Percentiles rank a stretch among this genome's conserved stretches.
Conservation (phyloP, 2,329 filamentous ascomycete species). For the Dothiorella sarmentorum region DNA sequence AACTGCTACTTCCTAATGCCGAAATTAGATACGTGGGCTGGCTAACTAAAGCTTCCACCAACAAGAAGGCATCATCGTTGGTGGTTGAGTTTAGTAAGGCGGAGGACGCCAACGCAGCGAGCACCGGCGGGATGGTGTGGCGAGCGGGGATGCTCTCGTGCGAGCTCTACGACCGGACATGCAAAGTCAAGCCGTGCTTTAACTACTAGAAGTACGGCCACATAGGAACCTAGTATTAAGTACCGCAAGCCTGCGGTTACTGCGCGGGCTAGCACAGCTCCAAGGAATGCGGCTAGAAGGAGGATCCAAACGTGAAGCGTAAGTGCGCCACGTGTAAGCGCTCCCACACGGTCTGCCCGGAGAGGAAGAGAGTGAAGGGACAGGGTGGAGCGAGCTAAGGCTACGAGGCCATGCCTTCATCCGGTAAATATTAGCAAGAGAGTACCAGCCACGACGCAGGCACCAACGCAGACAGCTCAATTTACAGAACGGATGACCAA, state of each 20-base stretch:
- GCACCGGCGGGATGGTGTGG: not conserved
- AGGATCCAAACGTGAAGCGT: conserved; percentile 14
- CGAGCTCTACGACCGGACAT: conserved; percentile 3
- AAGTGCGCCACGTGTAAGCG: conserved; percentile 21
- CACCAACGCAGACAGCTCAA: conserved; percentile 17
- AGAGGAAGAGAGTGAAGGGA: conserved; percentile 22
- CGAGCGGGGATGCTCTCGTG: conserved; percentile 3
- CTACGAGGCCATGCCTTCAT: conserved; percentile 15
- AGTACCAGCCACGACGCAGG: conserved; percentile 19
- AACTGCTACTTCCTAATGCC: not conserved
- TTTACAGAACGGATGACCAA: not conserved
- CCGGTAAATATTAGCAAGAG: not conserved
- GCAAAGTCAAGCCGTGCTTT: conserved; percentile 21
- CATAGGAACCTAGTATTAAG: conserved; percentile 26
- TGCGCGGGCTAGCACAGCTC: conserved; percentile 20
- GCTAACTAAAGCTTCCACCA: not conserved
- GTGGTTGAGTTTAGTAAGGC: not conserved
- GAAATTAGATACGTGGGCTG: not conserved
- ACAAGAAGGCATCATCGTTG: not conserved
- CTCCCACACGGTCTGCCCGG: conserved; percentile 22
- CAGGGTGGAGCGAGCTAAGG: conserved; percentile 21
- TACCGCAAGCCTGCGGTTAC: conserved; percentile 22
- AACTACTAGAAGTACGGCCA: conserved; percentile 24
- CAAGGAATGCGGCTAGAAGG: conserved; percentile 20
- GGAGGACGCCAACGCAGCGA: not conserved